Evolutionary conservation across 345 rosid genomes (phyloP).

Genomic region (Corchorus capsularis): DNA sequence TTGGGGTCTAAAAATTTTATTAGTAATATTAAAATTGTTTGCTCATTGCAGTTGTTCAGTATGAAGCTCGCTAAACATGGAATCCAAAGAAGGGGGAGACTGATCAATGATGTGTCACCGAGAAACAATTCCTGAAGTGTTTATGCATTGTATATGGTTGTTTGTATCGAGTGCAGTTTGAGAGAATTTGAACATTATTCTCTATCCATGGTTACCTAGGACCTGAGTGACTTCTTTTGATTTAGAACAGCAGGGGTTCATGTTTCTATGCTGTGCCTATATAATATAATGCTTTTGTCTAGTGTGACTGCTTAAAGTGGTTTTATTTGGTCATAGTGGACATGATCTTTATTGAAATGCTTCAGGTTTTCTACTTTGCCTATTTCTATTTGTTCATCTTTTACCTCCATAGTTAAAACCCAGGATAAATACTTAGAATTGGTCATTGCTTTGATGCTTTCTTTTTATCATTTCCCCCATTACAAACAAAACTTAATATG

Average conservation of each 20-base stretch:
- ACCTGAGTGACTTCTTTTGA: not conserved
- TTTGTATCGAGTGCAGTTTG: not conserved
- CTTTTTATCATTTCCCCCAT: no score
- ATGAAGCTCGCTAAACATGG: constrained; percentile 59
- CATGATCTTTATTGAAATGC: no score
- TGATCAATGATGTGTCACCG: not conserved
- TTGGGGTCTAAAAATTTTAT: constrained; percentile 7
- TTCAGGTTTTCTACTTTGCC: no score
- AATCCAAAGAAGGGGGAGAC: not conserved
- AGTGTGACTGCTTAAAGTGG: not conserved
- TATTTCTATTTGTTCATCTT: no score
- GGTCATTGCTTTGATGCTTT: no score
- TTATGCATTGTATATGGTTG: not conserved
- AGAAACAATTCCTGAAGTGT: not conserved
- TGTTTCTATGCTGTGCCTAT: not conserved
- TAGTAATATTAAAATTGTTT: not conserved
- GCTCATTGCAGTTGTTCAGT: constrained; percentile 63
- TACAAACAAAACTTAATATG: no score
- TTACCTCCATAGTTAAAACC: not conserved
- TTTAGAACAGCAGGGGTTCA: not conserved
- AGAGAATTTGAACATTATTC: not conserved
- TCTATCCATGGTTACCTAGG: not conserved
- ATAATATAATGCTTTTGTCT: not conserved
- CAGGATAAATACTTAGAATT: no score
- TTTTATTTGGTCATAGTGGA: not conserved